Evolutionary conservation across 768 basidiomycete genomes (phyloP), one percentile per base, ranked within the genome.

Genomic region (Ramaria rubella): DNA sequence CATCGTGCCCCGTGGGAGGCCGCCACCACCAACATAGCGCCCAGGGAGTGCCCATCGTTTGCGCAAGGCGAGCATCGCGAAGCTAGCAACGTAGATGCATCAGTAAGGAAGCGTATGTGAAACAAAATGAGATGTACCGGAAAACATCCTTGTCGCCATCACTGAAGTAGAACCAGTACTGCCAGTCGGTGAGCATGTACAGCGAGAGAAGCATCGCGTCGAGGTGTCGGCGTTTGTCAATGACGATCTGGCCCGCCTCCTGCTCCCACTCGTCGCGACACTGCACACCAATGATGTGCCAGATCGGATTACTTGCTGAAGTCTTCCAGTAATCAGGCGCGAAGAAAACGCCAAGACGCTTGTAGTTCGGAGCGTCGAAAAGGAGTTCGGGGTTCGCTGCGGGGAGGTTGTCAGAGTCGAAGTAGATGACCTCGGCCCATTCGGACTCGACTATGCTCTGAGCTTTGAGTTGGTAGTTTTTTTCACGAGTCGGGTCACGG

Each of bases 11-110:
- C 64, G 17, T 48, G 73, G 71, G n/a, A 75, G 58, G 4, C 63
- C 70, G 1, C 66, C 75, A 0, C 72, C 66, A 4, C 70, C 70
- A 33, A 77, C 68, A 59, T 69, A 71, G 5, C 72, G 68, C 1
- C 74, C 74, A 1, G 75, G 75, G 3, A 73, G 68, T 3, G 69
- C 74, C 75, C 75, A 77, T 17, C 74, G 66, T 52, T 77, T 77
- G 4, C 74, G 60, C 0, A 77, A 62, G 0, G 70, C 68, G 1
- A 74, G 64, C 56, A 75, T 59, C 0, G 73, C 71, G 67, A 70
- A 74, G 1, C 72, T 62, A 63, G 67, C 46, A 46, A 11, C 19
- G 33, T 31, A 46, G 26, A 27, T 7, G 26, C 31, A 45, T 19
- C 17, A 26, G 23, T 21, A 50, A 2, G 31, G 33, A 34, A 17